Conservation (phyloP, 192 early-diverging fungal species). For the Linnemannia schmuckeri region DNA sequence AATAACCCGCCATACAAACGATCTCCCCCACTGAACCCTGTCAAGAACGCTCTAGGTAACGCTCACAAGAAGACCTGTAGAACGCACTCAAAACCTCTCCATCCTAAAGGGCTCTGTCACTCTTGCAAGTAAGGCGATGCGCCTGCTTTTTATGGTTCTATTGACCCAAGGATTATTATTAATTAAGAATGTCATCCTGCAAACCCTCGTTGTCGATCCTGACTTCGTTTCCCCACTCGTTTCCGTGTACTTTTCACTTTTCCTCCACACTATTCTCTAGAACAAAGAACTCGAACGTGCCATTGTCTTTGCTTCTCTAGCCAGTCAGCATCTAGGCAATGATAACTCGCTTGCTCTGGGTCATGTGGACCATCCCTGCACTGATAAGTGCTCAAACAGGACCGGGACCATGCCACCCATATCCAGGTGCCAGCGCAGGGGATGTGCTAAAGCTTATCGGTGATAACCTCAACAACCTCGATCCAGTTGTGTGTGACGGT, state of each 20-base stretch:
- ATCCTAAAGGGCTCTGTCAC: no score
- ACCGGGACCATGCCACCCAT: background rate
- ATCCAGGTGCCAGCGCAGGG: background rate
- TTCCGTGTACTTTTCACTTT: background rate
- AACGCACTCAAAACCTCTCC: no score
- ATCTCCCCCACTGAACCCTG: background rate
- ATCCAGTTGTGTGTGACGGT: background rate
- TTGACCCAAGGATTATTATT: no score
- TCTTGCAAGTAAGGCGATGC: no score
- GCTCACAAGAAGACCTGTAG: no score
- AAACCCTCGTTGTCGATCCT: no score
- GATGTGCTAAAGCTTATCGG: slow-evolving; percentile 1
- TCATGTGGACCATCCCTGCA: background rate
- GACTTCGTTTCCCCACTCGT: background rate
- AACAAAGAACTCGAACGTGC: background rate
- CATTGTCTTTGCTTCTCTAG: background rate
- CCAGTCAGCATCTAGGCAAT: background rate
- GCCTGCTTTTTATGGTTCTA: no score
- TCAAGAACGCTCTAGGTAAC: background rate
- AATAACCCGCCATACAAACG: background rate
- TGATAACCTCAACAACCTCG: background rate
- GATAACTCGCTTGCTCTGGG: slow-evolving; percentile 2
- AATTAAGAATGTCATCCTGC: no score
- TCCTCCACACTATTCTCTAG: background rate
- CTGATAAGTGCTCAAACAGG: background rate